Conservation (phyloP, 169 alveolate species). For the Cryptosporidium bovis region DNA sequence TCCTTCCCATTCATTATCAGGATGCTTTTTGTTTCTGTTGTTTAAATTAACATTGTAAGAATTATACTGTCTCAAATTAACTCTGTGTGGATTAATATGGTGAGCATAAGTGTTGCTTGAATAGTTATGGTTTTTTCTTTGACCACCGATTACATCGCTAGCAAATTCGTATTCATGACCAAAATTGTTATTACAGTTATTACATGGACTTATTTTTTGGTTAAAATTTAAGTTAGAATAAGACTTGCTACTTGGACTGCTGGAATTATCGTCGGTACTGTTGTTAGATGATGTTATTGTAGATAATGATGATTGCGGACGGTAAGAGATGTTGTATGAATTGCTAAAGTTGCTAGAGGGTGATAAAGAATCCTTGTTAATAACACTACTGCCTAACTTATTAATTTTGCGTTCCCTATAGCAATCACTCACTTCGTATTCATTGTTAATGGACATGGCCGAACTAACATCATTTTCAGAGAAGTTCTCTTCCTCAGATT, state of each 20-base stretch:
- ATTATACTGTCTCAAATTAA: not conserved
- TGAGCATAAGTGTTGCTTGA: too few species aligned
- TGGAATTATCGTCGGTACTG: slow-evolving; percentile 28
- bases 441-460: not conserved
- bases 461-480: not conserved
- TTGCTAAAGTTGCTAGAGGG: not conserved
- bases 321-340: slow-evolving; percentile 2
- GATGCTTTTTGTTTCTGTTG: not conserved
- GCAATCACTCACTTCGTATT: not conserved
- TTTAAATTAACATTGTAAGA: slow-evolving; percentile 1
- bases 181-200: too few species aligned
- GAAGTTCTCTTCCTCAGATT: slow-evolving; percentile 37
- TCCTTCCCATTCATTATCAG: not conserved
- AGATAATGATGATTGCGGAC: slow-evolving; percentile 46
- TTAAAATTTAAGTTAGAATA: slow-evolving; percentile 14
- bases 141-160: too few species aligned
- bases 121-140: too few species aligned
- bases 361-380: not conserved
- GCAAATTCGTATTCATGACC: too few species aligned
- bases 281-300: slow-evolving; percentile 29
- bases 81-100: too few species aligned
- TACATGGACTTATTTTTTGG: too few species aligned
- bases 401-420: not conserved
- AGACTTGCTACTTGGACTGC: slow-evolving; percentile 14
- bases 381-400: not conserved